Conservation (phyloP, 2,329 filamentous ascomycete species). For the Diplodia mutila region DNA sequence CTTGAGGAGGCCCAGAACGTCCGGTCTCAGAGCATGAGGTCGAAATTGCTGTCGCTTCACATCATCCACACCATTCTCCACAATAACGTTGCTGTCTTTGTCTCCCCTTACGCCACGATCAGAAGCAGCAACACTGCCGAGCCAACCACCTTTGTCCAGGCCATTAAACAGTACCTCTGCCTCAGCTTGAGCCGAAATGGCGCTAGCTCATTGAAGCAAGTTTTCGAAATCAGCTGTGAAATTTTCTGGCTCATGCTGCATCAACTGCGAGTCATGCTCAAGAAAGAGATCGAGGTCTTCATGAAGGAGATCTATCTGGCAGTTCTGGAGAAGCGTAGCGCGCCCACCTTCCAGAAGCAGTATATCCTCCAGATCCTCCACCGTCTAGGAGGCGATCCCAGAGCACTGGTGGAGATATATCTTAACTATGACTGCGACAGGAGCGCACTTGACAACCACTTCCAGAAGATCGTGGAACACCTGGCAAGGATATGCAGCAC, state of each 20-base stretch:
- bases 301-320: conserved; percentile 96
- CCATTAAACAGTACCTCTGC: conserved; percentile 95
- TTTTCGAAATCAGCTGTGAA: conserved; percentile 95
- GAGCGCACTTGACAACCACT: conserved; percentile 92
- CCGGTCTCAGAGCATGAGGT: conserved; percentile 94
- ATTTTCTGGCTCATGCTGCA: conserved; percentile 99
- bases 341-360: conserved; percentile 87
- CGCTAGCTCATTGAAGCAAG: conserved; percentile 84
- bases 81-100: conserved; percentile 90
- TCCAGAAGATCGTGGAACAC: conserved; percentile 91
- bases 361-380: conserved; percentile 87
- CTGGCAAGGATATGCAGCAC: conserved; percentile 83
- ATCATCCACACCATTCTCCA: conserved; percentile 94
- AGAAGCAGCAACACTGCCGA: conserved; percentile 87
- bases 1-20: conserved; percentile 92
- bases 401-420: conserved; percentile 91
- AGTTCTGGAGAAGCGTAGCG: conserved; percentile 83
- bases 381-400: conserved; percentile 80
- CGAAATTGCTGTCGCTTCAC: conserved; percentile 92
- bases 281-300: conserved; percentile 98
- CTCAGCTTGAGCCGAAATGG: conserved; percentile 94
- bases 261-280: conserved; percentile 89
- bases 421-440: conserved; percentile 98
- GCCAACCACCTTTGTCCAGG: conserved; percentile 87
- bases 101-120: conserved; percentile 88